Percentiles rank a stretch among this genome's conserved stretches.
These are phyloP conservation scores for Actinomucor elegans DNA, from an alignment of 371 early-diverging fungal species.

Conservation along the genomic window DNA sequence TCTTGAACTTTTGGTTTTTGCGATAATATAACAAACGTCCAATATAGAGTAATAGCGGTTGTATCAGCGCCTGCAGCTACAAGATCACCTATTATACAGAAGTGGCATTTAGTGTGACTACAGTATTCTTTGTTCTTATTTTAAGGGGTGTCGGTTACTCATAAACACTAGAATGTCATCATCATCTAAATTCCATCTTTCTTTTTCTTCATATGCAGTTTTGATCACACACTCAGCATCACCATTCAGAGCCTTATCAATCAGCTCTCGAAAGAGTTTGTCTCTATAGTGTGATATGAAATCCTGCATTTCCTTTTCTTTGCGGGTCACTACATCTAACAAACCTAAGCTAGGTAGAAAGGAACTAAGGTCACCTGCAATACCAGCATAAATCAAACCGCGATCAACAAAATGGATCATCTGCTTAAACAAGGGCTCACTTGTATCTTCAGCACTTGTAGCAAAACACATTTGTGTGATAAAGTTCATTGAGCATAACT, in stretches of 20 bases:
- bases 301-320: background rate
- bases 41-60: conserved; percentile 1
- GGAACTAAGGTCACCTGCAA: conserved; percentile 1
- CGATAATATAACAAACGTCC: conserved; percentile 10
- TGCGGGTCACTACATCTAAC: background rate
- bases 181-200: background rate
- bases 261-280: too few relatives aligned
- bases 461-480: too few relatives aligned
- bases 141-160: background rate
- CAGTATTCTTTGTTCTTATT: too few relatives aligned
- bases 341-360: conserved; percentile 8
- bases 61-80: conserved; percentile 17
- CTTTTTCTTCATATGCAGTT: too few relatives aligned
- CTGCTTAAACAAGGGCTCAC: too few relatives aligned
- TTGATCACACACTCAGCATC: too few relatives aligned
- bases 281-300: too few relatives aligned
- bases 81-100: conserved; percentile 12
- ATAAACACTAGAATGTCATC: conserved; percentile 1
- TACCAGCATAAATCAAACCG: too few relatives aligned
- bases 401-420: too few relatives aligned
- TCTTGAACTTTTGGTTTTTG: conserved; percentile 10
- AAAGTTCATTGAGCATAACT: conserved; percentile 6
- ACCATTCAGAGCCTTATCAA: too few relatives aligned
- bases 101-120: too few relatives aligned
- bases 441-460: too few relatives aligned